Conservation (phyloP, 495 filamentous ascomycete genomes). For the Glutinoglossum americanum region DNA sequence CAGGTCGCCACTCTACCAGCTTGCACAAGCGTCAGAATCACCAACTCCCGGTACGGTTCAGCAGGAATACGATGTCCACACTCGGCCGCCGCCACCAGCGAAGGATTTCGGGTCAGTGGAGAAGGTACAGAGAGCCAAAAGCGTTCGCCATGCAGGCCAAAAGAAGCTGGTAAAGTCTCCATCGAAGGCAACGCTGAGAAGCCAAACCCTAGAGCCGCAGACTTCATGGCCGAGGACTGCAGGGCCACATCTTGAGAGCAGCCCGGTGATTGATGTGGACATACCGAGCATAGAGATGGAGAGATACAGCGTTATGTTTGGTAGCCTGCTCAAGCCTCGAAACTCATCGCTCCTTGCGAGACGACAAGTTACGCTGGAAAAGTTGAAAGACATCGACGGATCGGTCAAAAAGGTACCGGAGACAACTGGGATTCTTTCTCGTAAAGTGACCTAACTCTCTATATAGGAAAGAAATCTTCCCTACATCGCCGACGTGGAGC, state of each 20-base stretch:
- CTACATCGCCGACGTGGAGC: background rate
- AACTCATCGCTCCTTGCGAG: background rate
- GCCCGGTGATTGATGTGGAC: constrained; percentile 40
- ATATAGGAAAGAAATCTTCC: background rate
- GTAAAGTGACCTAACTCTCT: background rate
- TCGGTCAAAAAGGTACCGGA: background rate
- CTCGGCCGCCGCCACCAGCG: background rate
- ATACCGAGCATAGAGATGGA: constrained; percentile 70
- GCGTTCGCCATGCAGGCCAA: background rate
- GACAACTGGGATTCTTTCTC: background rate
- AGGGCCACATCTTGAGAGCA: background rate
- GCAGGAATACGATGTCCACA: background rate
- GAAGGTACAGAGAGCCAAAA: background rate
- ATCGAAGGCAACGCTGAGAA: background rate
- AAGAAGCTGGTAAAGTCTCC: background rate
- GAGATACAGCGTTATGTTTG: constrained; percentile 89
- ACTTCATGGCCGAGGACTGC: background rate
- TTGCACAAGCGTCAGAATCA: constrained; percentile 3
- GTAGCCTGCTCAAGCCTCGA: constrained; percentile 34
- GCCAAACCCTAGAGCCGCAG: too few species aligned
- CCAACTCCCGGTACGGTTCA: background rate
- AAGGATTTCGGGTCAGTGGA: background rate
- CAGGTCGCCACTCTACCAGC: constrained; percentile 14
- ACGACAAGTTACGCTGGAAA: background rate
- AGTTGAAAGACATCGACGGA: background rate